Evolutionary conservation across 441 rosid species (phyloP), one percentile per base, ranked within the genome.

Genomic region (Raphanus hybrid): DNA sequence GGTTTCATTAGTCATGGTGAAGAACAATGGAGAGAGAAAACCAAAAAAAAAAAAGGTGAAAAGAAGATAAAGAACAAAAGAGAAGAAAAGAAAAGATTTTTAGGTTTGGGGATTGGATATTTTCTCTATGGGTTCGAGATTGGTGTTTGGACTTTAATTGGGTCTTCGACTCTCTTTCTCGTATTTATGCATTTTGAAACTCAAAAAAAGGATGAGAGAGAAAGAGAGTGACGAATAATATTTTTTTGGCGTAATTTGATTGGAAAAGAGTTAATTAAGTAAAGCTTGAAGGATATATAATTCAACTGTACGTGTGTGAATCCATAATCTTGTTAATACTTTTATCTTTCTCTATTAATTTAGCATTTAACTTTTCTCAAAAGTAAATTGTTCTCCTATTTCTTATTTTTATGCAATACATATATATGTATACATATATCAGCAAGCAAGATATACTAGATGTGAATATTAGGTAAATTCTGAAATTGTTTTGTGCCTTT

Each of bases 1-100:
- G 70, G 76, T 82, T 73, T 82, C 85, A 70, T 83, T 75, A 75
- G 90, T 86, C 91, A 86, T 89, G 60, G 59, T 62, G 64, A 73
- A 37, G 74, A 73, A 61, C 57, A 67, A 66, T 34, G 66, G 59
- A 37, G 32, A 67, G 34, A 60, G 67, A 26, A 11, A 54, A 27
- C n/a, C 18, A 45, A 5, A 37, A 59, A 39, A n/a, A n/a, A 16
- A 57, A 9, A 29, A 29, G 34, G 10, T 26, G 32, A 9, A 35
- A 52, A 69, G 15, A 11, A 18, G 64, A 54, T 16, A 75, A 54
- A 43, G 37, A 60, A 59, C 76, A 74, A 70, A 37, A 73, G 59
- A 75, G 67, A 68, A 73, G 59, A 75, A 64, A 70, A 73, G 61
- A 74, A 32, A 71, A 62, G 41, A 6, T 35, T 69, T 75, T 74